These are phyloP conservation scores for Aspergillus fijiensis DNA, from an alignment of 2,329 filamentous ascomycete species.

Conservation along the genomic window DNA sequence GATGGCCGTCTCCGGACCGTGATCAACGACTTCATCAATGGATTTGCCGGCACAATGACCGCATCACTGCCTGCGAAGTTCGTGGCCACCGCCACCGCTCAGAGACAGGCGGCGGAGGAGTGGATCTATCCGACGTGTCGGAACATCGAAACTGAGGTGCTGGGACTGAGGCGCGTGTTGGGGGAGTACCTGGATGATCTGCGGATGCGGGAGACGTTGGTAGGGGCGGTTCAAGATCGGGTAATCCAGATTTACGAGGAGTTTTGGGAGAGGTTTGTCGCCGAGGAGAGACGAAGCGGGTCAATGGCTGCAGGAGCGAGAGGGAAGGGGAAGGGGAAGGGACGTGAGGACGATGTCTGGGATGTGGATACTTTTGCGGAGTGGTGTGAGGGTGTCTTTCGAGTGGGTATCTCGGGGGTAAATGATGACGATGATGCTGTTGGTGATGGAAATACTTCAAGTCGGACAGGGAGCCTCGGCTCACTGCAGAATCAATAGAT, in stretches of 20 bases:
- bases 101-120: conserved; percentile 30
- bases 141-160: conserved; percentile 59
- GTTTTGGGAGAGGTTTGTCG: conserved; percentile 57
- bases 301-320: conserved; percentile 25
- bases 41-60: conserved; percentile 59
- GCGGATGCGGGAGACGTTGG: conserved; percentile 65
- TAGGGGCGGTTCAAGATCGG: conserved; percentile 64
- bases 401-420: conserved; percentile 48
- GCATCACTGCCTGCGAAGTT: conserved; percentile 44
- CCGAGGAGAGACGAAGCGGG: conserved; percentile 41
- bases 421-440: conserved; percentile 14
- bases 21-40: conserved; percentile 66
- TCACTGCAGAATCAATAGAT: neutral
- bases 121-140: conserved; percentile 52
- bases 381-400: conserved; percentile 61
- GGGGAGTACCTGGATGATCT: conserved; percentile 64
- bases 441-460: conserved; percentile 12
- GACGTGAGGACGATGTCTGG: conserved; percentile 62
- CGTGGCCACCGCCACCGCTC: conserved; percentile 38
- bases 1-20: conserved; percentile 62
- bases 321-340: conserved; percentile 55
- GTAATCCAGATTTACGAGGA: conserved; percentile 63
- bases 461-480: conserved; percentile 17
- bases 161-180: conserved; percentile 55
- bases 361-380: conserved; percentile 64